Conservation (phyloP, 1,284 basidiomycete genomes). For the Apiotrichum akiyoshidainum region DNA sequence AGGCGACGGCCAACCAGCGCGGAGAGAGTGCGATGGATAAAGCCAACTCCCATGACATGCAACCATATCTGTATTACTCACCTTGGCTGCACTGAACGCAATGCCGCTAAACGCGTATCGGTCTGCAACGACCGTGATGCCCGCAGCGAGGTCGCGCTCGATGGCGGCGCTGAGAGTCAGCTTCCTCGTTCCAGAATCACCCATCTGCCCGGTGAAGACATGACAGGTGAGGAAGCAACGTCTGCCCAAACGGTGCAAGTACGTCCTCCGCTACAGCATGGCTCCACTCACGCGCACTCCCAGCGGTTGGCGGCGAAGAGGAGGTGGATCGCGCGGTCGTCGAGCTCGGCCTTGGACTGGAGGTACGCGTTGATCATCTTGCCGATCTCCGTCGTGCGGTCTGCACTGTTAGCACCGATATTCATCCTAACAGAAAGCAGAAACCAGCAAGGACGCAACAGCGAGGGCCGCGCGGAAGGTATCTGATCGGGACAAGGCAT, state of each 20-base stretch:
- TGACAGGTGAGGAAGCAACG: no score
- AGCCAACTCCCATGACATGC: not conserved
- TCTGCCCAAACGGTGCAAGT: no score
- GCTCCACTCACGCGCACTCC: constrained; percentile 73
- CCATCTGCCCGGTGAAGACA: no score
- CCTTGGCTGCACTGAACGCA: constrained; percentile 87
- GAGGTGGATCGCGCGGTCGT: constrained; percentile 88
- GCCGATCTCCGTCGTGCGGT: constrained; percentile 87
- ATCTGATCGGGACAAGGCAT: not conserved
- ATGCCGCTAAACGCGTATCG: constrained; percentile 96
- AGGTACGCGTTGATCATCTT: constrained; percentile 93
- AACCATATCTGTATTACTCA: constrained; percentile 33
- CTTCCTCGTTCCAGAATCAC: no score
- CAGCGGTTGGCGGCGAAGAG: constrained; percentile 96
- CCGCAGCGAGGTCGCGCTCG: constrained; percentile 59
- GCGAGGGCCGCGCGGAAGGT: no score
- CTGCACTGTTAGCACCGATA: constrained; percentile 55
- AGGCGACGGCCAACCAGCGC: not conserved
- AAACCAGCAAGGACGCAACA: no score
- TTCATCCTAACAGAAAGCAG: no score
- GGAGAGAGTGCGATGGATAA: not conserved
- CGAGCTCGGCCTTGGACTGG: constrained; percentile 74
- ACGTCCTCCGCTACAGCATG: no score
- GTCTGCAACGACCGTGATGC: constrained; percentile 80
- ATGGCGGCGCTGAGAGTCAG: constrained; percentile 61